phyloP scores from a whole-genome alignment of 306 rosid species.

The Dalbergia cultrata region DNA sequence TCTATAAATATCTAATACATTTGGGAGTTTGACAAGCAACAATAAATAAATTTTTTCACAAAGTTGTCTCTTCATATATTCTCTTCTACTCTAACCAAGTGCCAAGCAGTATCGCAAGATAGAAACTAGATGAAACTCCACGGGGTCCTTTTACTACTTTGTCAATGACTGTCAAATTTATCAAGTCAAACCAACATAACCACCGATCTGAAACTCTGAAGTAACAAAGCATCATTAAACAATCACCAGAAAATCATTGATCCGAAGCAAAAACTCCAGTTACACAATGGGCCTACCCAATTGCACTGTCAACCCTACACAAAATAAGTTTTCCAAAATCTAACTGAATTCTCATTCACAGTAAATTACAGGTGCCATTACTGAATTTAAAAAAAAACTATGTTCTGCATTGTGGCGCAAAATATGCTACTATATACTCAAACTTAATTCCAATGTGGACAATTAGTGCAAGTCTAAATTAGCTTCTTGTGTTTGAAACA shows the following conservation, averaged over 20 bases:
- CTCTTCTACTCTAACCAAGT: too few species aligned
- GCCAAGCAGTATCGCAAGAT: too few species aligned
- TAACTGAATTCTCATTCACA: not conserved
- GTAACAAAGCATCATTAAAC: slow-evolving; percentile 24
- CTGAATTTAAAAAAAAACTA: not conserved
- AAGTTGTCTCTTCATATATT: too few species aligned
- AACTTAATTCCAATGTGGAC: not conserved
- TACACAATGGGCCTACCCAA: not conserved
- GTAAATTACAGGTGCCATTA: not conserved
- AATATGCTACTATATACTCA: not conserved
- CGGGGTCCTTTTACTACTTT: slow-evolving; percentile 67
- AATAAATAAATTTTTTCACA: too few species aligned
- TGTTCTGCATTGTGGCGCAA: not conserved
- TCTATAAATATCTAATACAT: too few species aligned
- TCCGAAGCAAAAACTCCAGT: not conserved
- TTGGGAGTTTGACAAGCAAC: too few species aligned
- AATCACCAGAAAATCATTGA: not conserved
- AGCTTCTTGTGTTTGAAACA: not conserved
- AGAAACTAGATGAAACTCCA: slow-evolving; percentile 50
- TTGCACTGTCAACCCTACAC: not conserved
- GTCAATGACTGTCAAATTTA: slow-evolving; percentile 54
- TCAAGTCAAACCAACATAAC: slow-evolving; percentile 42
- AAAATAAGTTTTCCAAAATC: not conserved
- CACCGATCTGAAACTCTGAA: slow-evolving; percentile 38
- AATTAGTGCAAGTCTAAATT: not conserved